These are phyloP conservation scores for Polyporus tsugae DNA, from an alignment of 1,284 basidiomycete species.

Conservation along the genomic window DNA sequence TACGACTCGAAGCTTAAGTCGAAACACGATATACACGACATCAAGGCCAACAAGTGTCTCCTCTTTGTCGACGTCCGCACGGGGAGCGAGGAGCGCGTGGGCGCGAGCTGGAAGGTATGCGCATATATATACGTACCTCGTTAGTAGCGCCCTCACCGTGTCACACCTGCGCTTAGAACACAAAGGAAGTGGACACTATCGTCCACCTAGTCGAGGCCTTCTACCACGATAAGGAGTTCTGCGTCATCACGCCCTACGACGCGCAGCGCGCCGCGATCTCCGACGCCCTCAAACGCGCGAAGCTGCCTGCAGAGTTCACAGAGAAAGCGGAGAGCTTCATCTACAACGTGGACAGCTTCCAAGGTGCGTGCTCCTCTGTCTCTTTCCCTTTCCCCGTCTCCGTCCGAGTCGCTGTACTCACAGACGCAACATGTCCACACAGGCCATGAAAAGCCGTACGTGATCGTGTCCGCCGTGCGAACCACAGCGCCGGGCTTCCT, in stretches of 20 bases:
- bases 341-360: constrained; percentile 75
- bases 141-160: background rate
- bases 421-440: background rate
- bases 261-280: constrained; percentile 65
- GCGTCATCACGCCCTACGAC: constrained; percentile 77
- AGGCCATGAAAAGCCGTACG: constrained; percentile 53
- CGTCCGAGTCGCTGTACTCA: background rate
- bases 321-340: constrained; percentile 45
- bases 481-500: constrained; percentile 68
- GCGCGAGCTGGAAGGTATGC: constrained; percentile 54
- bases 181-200: constrained; percentile 48
- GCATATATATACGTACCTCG: background rate
- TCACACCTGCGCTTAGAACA: constrained; percentile 45
- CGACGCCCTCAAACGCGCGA: constrained; percentile 50
- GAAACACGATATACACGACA: constrained; percentile 40
- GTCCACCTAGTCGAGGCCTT: constrained; percentile 49
- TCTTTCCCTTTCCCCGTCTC: constrained; percentile 13
- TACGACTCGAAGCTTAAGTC: constrained; percentile 51
- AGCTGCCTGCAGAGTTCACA: constrained; percentile 50
- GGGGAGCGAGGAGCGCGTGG: constrained; percentile 47
- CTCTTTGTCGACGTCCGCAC: constrained; percentile 52
- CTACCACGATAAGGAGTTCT: constrained; percentile 45
- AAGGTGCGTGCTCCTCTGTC: constrained; percentile 50
- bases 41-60: constrained; percentile 33
- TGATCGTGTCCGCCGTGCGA: constrained; percentile 69